A percentile compares a stretch with the other conserved stretches of the same genome.
phyloP scores from a whole-genome alignment of 2,329 filamentous ascomycete species.

The Dactylonectria macrodidyma region DNA sequence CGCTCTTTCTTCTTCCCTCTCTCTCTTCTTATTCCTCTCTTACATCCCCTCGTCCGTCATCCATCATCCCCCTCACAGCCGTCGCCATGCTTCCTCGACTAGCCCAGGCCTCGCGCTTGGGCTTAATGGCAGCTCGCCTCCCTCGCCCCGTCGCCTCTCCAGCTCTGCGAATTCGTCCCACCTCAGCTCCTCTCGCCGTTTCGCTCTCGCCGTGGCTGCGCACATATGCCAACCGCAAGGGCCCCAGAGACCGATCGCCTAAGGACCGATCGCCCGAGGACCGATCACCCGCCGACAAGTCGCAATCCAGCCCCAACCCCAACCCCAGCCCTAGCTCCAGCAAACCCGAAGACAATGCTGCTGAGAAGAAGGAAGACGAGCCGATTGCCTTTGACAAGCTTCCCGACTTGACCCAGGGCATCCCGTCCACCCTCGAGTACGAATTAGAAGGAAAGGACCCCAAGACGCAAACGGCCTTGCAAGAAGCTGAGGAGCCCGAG shows the following conservation, averaged over 20 bases:
- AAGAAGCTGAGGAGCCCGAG: constrained; percentile 56
- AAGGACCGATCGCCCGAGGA: constrained; percentile 30
- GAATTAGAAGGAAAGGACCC: constrained; percentile 71
- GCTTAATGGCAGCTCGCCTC: constrained; percentile 49
- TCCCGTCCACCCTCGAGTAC: constrained; percentile 89
- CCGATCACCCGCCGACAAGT: constrained; percentile 30
- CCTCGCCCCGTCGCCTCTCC: constrained; percentile 46
- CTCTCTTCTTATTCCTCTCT: background rate
- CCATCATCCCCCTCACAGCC: constrained; percentile 8
- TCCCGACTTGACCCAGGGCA: constrained; percentile 93
- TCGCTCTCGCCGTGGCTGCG: constrained; percentile 52
- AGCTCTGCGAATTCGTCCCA: constrained; percentile 44
- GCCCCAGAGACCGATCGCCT: constrained; percentile 27
- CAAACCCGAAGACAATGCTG: constrained; percentile 42
- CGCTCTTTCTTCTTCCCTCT: constrained; percentile 11
- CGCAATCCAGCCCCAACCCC: constrained; percentile 35
- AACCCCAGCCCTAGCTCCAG: constrained; percentile 7
- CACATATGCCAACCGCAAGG: constrained; percentile 46
- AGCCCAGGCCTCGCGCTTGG: constrained; percentile 53
- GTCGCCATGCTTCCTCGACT: constrained; percentile 59
- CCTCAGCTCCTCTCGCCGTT: constrained; percentile 33
- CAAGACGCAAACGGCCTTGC: constrained; percentile 50
- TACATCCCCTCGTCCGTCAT: background rate
- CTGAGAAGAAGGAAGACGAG: constrained; percentile 50
- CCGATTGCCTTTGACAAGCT: constrained; percentile 76